Base-by-base conservation (phyloP, 2,329 filamentous ascomycete genomes). In the Fusarium sacchari region DNA sequence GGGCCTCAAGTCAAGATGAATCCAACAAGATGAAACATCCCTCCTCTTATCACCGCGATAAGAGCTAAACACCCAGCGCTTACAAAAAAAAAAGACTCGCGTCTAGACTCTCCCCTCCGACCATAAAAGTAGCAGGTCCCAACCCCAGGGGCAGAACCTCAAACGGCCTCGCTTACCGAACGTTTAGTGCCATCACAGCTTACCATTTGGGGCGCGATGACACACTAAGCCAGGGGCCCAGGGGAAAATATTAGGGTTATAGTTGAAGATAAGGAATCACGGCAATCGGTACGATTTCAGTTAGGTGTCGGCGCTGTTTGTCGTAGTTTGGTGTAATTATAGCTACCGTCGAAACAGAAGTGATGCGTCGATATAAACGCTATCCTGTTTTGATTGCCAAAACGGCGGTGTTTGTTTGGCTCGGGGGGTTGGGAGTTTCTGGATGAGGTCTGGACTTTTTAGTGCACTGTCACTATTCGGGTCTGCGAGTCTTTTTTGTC, bases 141-240 rank as follows among this genome's bases (percentile, higher is more conserved):
- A 13, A 43, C 43, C 37, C 58, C 56, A 61, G 58, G 58, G 58
- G 58, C 37, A 5, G 10, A 56, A 43, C n/a, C 58, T 61, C 58
- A 61, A 61, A 61, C 58, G n/a, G 58, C 28, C 20, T 56, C 36
- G 58, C 49, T 43, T 61, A 59, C 37, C 36, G 37, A 58, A 36
- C 20, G 14, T 47, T 57, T 46, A 57, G 53, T 34, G 39, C 37
- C 20, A 22, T 22, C 12, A 2, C 37, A 39, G 34, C 32, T 37
- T 53, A 53, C 34, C 34, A 37, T 37, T 7, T 34, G 5, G 24
- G 14, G 39, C 30, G 26, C 8, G 22, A 46, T 57, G 53, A 46
- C 28, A 57, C 53, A 13, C 55, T 47, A 24, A 4, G 3, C n/a
- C 30, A 47, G 55, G 55, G 55, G 30, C 15, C 32, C 24, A 36